These are phyloP conservation scores for Lodderomyces parapsilosis DNA, from an alignment of 1,139 yeast species.

Conservation along the genomic window DNA sequence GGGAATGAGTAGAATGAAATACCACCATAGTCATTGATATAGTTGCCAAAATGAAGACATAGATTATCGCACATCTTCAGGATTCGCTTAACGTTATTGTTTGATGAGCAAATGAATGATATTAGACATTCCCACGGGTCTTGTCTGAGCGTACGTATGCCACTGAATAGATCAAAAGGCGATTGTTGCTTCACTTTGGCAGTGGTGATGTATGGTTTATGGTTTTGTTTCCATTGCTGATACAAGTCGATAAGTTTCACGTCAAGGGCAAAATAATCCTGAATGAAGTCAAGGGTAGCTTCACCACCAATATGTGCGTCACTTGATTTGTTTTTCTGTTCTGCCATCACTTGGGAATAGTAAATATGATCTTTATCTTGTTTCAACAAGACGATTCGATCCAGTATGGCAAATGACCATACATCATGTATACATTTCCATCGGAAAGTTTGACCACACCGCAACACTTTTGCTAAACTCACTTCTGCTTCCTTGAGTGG, in stretches of 20 bases:
- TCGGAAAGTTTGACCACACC: slow-evolving; percentile 87
- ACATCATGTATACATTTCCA: slow-evolving; percentile 60
- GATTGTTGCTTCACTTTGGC: slow-evolving; percentile 19
- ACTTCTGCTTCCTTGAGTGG: slow-evolving; percentile 46
- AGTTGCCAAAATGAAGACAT: slow-evolving; percentile 69
- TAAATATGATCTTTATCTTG: slow-evolving; percentile 41
- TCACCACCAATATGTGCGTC: slow-evolving; percentile 4
- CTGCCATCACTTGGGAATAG: slow-evolving; percentile 30
- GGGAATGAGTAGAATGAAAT: slow-evolving; percentile 79
- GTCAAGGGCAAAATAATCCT: slow-evolving; percentile 70
- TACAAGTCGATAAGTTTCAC: slow-evolving; percentile 56
- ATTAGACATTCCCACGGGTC: slow-evolving; percentile 96
- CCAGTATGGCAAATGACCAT: slow-evolving; percentile 59
- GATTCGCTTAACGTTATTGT: slow-evolving; percentile 90
- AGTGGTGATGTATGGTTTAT: slow-evolving; percentile 40
- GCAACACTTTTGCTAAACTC: slow-evolving; percentile 62
- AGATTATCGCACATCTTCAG: slow-evolving; percentile 88
- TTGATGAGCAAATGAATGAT: slow-evolving; percentile 92
- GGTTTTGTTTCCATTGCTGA: slow-evolving; percentile 59
- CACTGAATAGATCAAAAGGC: slow-evolving; percentile 50
- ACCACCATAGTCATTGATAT: slow-evolving; percentile 48
- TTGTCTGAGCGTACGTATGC: slow-evolving; percentile 82
- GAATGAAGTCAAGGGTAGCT: slow-evolving; percentile 47
- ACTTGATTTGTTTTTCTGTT: not conserved
- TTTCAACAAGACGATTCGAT: slow-evolving; percentile 49